phyloP scores from a whole-genome alignment of 305 asterid species.

The Fraxinus paxiana region DNA sequence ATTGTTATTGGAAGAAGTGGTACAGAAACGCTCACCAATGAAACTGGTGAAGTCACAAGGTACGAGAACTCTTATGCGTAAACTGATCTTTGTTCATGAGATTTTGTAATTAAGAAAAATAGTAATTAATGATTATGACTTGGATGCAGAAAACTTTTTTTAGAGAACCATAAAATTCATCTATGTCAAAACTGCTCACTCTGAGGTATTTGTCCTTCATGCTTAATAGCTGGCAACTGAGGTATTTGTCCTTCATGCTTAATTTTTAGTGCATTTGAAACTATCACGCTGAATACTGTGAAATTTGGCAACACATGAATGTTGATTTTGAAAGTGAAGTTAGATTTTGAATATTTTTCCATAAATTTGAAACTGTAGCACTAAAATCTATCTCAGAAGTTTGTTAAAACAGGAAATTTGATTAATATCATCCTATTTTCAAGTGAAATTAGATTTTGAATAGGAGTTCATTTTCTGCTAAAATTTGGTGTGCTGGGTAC shows the following conservation, averaged over 20 bases:
- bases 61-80: constrained; percentile 21
- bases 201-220: neutral
- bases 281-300: neutral
- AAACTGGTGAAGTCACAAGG: constrained; percentile 98
- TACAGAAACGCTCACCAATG: constrained; percentile 85
- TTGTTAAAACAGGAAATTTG: neutral
- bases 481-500: neutral
- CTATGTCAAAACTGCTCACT: constrained; percentile 7
- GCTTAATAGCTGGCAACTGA: constrained; percentile 1
- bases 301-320: neutral
- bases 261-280: constrained; percentile 1
- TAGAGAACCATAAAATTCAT: neutral
- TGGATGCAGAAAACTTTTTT: neutral
- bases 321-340: neutral
- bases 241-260: neutral
- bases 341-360: neutral
- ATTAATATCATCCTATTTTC: neutral
- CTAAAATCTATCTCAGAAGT: neutral
- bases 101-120: neutral
- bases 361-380: neutral
- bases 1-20: constrained; percentile 92
- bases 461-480: neutral
- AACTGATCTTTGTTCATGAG: constrained; percentile 12
- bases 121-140: neutral
- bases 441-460: neutral